Base-by-base conservation (phyloP, 2,329 filamentous ascomycete genomes). In the Simplicillium aogashimaense region DNA sequence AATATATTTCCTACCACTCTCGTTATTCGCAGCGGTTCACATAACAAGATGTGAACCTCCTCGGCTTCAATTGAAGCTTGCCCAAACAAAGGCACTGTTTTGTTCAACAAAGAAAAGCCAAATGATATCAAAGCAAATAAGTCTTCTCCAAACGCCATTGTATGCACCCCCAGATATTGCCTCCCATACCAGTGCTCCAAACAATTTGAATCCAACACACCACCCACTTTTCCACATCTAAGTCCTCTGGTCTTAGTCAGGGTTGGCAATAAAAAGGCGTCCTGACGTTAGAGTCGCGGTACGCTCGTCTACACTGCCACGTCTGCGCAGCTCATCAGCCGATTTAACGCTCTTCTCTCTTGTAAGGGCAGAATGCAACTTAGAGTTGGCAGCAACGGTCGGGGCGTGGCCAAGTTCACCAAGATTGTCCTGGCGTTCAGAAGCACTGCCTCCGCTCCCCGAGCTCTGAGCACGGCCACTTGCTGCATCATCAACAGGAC, bases 261-360 rank as follows among this genome's bases (percentile, higher is more conserved):
- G 86, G 60, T 94, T 94, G 51, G 86, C 86, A 54, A 94, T 88
- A 60, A 85, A 92, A 43, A 94, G 71, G 46, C 86, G 75, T 37
- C 79, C 79, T 20, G 76, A 72, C 15, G 75, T 78, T 57, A 92
- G 81, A 2, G 84, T 89, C 61, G 78, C 81, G 5, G 83, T 84
- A 53, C 83, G 72, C 60, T 92, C 86, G 56, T 92, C 86, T 37
- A 94, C 85, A 55, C 86, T 92, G 42, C 86, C 86, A 53, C 84
- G 72, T 50, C 86, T 72, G 52, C 72, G 74, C 41, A 94, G 66
- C 46, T 90, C 86, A 17, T 87, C 84, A 3, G 75, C 70, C 39
- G 70, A 79, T 63, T 78, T 81, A 40, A 74, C 67, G 53, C 75
- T 80, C 67, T 81, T 81, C 55, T 81, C 74, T 45, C 78, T 69